Evolutionary conservation across 345 rosid species (phyloP), one percentile per base, ranked within the genome.

Genomic region (Eucalyptus brandiana): DNA sequence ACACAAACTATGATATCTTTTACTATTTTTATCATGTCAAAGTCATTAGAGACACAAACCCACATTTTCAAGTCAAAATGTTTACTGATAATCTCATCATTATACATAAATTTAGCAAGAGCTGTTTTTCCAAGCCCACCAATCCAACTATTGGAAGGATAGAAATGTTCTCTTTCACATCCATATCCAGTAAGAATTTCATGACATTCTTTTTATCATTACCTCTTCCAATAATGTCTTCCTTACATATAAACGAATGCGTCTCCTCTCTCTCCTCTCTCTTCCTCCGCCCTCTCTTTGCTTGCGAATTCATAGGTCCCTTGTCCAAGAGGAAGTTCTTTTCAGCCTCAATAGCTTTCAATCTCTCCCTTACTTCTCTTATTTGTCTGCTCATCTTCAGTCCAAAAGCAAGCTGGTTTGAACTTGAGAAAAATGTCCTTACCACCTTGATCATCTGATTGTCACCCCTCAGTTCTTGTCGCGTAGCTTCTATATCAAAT

Each of bases 341-440:
- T 2, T n/a, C 11, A 67, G 2, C 76, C 2, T 67, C 0, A n/a
- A n/a, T n/a, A 34, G 0, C 21, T 67, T 1, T 0, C 32, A 67
- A n/a, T 67, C 19, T 67, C 37, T 67, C 40, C 50, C 50, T 48
- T 16, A 48, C 16, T 13, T 48, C 50, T 13, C 0, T 48, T 48
- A 48, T 48, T 13, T 48, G 13, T 48, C 50, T 48, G 13, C 50
- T 48, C 16, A 48, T 48, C 50, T 48, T 48, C 50, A 48, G 6
- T 48, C 2, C 50, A 13, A 48, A 48, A 13, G 50, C 50, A 48
- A 48, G 50, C 16, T 48, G 50, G 16, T 48, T 48, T 48, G 1
- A 48, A 48, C 50, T 48, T 48, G 76, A 67, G 6, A 4, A 67
- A 1, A 67, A 2, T 16, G 11, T n/a, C 1, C 40, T 67, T 16